Evolutionary conservation across 345 rosid species (phyloP).

Genomic region (Bruguiera parviflora): DNA sequence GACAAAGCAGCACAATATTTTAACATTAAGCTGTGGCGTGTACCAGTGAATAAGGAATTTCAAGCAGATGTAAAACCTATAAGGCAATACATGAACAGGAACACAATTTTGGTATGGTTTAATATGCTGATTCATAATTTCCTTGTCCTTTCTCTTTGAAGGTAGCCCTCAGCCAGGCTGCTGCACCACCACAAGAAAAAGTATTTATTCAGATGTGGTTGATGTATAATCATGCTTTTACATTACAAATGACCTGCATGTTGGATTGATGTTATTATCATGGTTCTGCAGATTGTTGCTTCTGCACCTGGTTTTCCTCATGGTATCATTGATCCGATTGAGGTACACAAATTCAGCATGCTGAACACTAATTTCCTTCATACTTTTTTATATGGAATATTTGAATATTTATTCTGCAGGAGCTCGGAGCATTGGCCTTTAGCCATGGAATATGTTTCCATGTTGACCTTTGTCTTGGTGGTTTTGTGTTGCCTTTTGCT

Average conservation of each 20-base stretch:
- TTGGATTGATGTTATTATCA: constrained; percentile 17
- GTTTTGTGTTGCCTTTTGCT: constrained; percentile 95
- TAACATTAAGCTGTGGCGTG: constrained; percentile 89
- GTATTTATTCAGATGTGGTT: neutral
- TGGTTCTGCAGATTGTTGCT: constrained; percentile 78
- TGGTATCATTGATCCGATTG: constrained; percentile 94
- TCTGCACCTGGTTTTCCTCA: constrained; percentile 99
- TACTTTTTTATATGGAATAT: constrained; percentile 7
- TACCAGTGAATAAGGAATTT: constrained; percentile 73
- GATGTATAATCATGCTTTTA: neutral
- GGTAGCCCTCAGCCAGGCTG: neutral
- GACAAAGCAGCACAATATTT: constrained; percentile 97
- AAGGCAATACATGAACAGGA: constrained; percentile 54
- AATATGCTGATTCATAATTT: constrained; percentile 2
- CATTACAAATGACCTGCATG: neutral
- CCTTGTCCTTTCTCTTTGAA: neutral
- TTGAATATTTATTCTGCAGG: constrained; percentile 42
- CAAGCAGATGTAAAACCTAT: constrained; percentile 83
- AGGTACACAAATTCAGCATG: constrained; percentile 44
- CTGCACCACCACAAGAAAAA: neutral
- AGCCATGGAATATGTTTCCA: constrained; percentile 79
- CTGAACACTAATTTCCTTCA: neutral
- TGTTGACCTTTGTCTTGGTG: constrained; percentile 99
- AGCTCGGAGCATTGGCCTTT: constrained; percentile 82
- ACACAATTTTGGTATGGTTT: constrained; percentile 76